Evolutionary conservation across 2,329 filamentous ascomycete species (phyloP), one percentile per base, ranked within the genome.

Genomic region (Ceratocystis variospora): DNA sequence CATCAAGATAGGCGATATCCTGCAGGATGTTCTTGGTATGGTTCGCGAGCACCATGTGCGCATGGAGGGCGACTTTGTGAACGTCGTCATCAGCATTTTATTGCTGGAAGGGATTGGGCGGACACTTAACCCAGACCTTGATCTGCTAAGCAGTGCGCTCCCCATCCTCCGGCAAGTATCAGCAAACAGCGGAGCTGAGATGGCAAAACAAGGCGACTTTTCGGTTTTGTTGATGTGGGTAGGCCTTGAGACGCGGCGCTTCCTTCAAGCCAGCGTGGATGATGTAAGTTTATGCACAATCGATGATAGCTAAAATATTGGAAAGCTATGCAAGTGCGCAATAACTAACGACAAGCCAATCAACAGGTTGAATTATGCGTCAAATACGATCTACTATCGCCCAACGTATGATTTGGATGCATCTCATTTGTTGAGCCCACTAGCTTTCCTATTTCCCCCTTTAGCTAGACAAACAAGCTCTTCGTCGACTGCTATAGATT

Each of bases 31-130:
- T 0, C 79, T 99, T 57, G 82, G 82, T 68, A 96, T 99, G 91
- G 94, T 99, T 37, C 85, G 94, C 66, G 79, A 80, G 8, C 94
- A 99, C 74, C 94, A 99, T 73, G 94, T 99, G 3, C 83, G 94
- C 7, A 82, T 99, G 63, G 94, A 99, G 75, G 94, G 94, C 7
- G 94, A 99, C 74, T 99, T 97, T 73, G 91, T 99, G 73, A 99
- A 99, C 73, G 94, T 99, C 3, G 93, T 99, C 37, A 87, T 99
- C 67, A 96, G 90, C 68, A 96, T 97, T 64, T 78, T 99, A 44
- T 80, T 99, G 1, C 80, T 99, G 1, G 94, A 99, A 74, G 94
- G 94, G 5, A 99, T 97, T 72, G 94, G 94, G 0, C 83, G 94
- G 68, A 90, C 81, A 68, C 77, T 99, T 17, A 87, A 97, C 74